These are phyloP conservation scores for Amyloporia xantha DNA, from an alignment of 768 basidiomycete genomes.

Conservation along the genomic window DNA sequence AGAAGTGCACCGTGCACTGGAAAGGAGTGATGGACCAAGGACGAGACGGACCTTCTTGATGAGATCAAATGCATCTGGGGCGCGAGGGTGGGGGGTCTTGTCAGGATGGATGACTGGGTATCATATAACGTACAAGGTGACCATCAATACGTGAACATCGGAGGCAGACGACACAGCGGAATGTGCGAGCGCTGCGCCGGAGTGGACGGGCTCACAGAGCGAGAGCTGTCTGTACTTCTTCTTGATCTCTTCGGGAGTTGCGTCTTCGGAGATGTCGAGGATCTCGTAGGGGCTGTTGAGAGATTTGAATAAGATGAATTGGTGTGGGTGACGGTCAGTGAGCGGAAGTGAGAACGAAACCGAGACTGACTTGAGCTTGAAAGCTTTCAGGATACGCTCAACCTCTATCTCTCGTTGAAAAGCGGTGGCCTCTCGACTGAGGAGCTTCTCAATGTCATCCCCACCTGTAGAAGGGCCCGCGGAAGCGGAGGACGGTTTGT, in stretches of 20 bases:
- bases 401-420: constrained; percentile 86
- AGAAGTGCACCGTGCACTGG: neutral
- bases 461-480: constrained; percentile 17
- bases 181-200: constrained; percentile 1
- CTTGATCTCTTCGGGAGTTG: constrained; percentile 79
- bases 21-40: neutral
- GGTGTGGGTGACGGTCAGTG: too few relatives aligned
- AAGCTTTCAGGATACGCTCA: constrained; percentile 86
- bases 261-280: constrained; percentile 68
- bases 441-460: constrained; percentile 74
- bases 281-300: constrained; percentile 85
- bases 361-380: constrained; percentile 84
- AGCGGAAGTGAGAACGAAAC: neutral
- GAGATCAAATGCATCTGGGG: constrained; percentile 89
- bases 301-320: too few relatives aligned
- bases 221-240: constrained; percentile 82
- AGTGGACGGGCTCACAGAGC: constrained; percentile 50
- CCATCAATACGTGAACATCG: constrained; percentile 11
- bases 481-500: constrained; percentile 13
- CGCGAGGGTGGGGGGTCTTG: constrained; percentile 83
- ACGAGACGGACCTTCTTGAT: constrained; percentile 71
- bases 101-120: constrained; percentile 93
- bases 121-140: constrained; percentile 36
- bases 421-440: constrained; percentile 75
- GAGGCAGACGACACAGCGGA: neutral